A percentile compares a stretch with the other conserved stretches of the same genome.
Conservation (phyloP, 73 alveolate species). For the Paramecium sexaurelia region DNA sequence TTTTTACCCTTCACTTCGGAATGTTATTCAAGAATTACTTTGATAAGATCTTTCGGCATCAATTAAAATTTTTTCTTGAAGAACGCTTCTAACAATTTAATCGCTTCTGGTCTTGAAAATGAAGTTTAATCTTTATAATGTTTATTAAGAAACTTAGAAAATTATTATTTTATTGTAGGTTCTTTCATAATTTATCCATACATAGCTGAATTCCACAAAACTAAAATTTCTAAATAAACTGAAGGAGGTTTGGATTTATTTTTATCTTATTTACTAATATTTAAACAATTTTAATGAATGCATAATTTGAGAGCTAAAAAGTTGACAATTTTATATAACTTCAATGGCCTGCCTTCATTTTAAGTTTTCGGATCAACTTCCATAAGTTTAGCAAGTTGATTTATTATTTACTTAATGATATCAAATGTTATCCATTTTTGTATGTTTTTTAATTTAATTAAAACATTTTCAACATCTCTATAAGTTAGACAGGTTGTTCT, state of each 20-base stretch:
- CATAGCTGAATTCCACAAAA: constrained; percentile 31
- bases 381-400: not conserved
- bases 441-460: constrained; percentile 25
- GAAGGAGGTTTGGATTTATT: not conserved
- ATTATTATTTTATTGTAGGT: not conserved
- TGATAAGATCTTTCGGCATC: constrained; percentile 25
- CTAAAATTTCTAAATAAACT: constrained; percentile 34
- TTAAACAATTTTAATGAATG: constrained; percentile 23
- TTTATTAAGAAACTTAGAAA: not conserved
- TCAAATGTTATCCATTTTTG: constrained; percentile 50
- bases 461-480: constrained; percentile 33
- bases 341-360: not conserved
- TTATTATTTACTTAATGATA: not conserved
- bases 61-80: not conserved
- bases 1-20: not conserved
- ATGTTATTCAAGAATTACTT: not conserved
- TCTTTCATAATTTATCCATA: not conserved
- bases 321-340: constrained; percentile 13
- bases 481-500: not conserved
- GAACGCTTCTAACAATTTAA: constrained; percentile 13
- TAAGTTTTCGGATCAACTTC: not conserved
- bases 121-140: not conserved
- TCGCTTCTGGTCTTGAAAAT: not conserved
- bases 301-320: constrained; percentile 40
- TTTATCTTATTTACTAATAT: not conserved